Base-by-base conservation (phyloP, 1,284 basidiomycete genomes). In the Tilletia caries region DNA sequence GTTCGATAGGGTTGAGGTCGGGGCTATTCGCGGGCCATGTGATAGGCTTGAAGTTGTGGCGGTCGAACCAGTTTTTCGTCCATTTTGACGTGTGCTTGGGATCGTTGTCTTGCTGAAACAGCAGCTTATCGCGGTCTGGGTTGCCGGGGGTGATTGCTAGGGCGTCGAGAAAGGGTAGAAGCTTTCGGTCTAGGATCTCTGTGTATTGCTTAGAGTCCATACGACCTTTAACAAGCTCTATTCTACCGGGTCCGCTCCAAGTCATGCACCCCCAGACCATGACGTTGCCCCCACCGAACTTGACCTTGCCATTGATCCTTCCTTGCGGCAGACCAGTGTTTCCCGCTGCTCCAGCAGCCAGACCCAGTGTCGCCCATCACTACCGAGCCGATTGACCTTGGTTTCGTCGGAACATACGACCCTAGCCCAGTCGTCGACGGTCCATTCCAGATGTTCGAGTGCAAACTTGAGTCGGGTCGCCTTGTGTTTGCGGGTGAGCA, bases 1-100 rank as follows among this genome's bases (percentile, higher is more conserved):
- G 83, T 76, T 85, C 83, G 75, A 85, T 85, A 27, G 79, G 80
- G 69, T 84, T 85, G n/a, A 84, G 75, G 74, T 85, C 82, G 33
- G 83, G 81, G 54, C 83, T 84, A 50, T 81, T 76, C 48, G 83
- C 73, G 58, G 80, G 83, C 82, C 82, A 85, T 23, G 65, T 25
- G n/a, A 84, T 37, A 46, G 79, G 70, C 34, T 68, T 64, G 52
- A 83, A 73, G 13, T 67, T 58, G 65, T 83, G 41, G 52, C 79
- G 70, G 68, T 79, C 48, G 66, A 84, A 78, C 79, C 78, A 73
- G 15, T 70, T 33, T 50, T 65, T 64, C 5, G 68, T 41, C 32
- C 34, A 27, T 27, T 64, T 65, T 84, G 73, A 64, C n/a, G n/a
- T n/a, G n/a, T n/a, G n/a, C n/a, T n/a, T n/a, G n/a, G n/a, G n/a